These are phyloP conservation scores for Globisporangium emineosum DNA, from an alignment of 352 stramenopile genomes.

Conservation along the genomic window DNA sequence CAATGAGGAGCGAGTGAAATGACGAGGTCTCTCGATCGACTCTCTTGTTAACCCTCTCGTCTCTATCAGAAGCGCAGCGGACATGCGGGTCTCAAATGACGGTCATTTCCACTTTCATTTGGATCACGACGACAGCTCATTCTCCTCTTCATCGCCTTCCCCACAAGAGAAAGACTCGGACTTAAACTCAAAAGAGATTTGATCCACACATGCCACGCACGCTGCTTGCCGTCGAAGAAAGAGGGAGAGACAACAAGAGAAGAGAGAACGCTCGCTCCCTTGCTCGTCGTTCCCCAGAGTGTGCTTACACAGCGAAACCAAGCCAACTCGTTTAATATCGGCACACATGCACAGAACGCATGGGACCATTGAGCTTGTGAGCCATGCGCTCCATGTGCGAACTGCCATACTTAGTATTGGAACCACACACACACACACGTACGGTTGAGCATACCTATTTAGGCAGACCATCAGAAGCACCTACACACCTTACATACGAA, in stretches of 20 bases:
- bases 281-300: neutral
- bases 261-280: neutral
- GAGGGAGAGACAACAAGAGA: neutral
- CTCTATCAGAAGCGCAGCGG: neutral
- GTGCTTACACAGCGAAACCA: neutral
- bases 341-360: neutral
- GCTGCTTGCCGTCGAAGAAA: neutral
- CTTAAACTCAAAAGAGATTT: slow-evolving; percentile 22
- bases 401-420: neutral
- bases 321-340: neutral
- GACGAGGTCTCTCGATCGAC: neutral
- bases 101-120: neutral
- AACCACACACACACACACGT: neutral
- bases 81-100: neutral
- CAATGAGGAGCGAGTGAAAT: neutral
- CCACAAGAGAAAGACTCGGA: slow-evolving; percentile 6
- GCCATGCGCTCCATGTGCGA: neutral
- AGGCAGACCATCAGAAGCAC: neutral
- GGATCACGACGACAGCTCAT: slow-evolving; percentile 5
- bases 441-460: neutral
- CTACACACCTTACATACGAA: no score
- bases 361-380: neutral
- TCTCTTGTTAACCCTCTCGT: neutral
- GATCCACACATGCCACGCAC: neutral
- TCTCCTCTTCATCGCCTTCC: neutral